Percentiles rank a stretch among this genome's conserved stretches.
Evolutionary conservation across 352 stramenopile genomes (phyloP).

Genomic region (Phytophthora aleatoria): DNA sequence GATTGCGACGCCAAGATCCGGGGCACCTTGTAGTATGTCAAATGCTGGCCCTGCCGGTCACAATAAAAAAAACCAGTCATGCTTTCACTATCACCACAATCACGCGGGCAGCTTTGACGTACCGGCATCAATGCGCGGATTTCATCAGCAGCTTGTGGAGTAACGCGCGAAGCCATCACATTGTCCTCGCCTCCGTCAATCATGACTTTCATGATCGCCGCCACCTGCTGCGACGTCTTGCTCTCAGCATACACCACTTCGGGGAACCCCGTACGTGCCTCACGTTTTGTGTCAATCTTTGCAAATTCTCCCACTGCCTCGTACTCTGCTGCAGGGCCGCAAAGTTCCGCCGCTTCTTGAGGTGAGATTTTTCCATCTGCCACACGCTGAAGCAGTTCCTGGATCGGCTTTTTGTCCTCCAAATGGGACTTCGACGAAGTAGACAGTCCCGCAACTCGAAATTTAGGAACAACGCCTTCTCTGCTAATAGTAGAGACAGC

Average conservation of each 20-base stretch:
- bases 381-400: conserved; percentile 62
- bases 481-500: not conserved
- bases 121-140: conserved; percentile 53
- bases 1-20: conserved; percentile 72
- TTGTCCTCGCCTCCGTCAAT: conserved; percentile 53
- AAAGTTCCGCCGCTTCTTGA: conserved; percentile 36
- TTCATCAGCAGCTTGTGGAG: conserved; percentile 40
- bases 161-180: conserved; percentile 88
- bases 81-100: not conserved
- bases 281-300: conserved; percentile 91
- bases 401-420: conserved; percentile 35
- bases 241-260: conserved; percentile 95
- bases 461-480: not conserved
- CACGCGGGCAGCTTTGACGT: conserved; percentile 5
- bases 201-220: conserved; percentile 91
- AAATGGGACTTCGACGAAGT: conserved; percentile 21
- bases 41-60: conserved; percentile 35
- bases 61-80: not conserved
- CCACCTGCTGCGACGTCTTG: conserved; percentile 92
- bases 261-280: conserved; percentile 92
- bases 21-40: conserved; percentile 72
- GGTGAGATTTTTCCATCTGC: conserved; percentile 52
- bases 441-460: conserved; percentile 11
- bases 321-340: conserved; percentile 40
- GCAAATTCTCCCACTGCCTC: conserved; percentile 58